Percentiles rank a stretch among this genome's conserved stretches.
These are phyloP conservation scores for Blastomyces parvus DNA, from an alignment of 2,329 filamentous ascomycete species.

Conservation along the genomic window DNA sequence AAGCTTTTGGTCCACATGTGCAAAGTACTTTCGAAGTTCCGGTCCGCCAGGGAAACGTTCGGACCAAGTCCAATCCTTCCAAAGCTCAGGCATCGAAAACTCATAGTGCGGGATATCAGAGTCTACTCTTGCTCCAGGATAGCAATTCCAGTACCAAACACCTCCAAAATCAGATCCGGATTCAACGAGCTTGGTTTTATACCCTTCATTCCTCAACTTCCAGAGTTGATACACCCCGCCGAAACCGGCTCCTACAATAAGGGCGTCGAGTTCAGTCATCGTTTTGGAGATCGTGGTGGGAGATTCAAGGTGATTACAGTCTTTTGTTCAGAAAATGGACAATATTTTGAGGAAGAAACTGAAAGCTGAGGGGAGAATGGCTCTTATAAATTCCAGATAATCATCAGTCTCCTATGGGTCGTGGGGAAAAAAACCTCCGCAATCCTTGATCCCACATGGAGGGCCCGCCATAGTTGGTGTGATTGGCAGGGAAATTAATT, in stretches of 20 bases:
- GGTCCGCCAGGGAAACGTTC: slow-evolving; percentile 57
- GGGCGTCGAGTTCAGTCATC: slow-evolving; percentile 19
- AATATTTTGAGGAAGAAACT: background rate
- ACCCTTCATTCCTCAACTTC: slow-evolving; percentile 42
- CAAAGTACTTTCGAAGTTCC: slow-evolving; percentile 61
- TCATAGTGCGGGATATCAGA: slow-evolving; percentile 46
- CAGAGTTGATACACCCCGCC: slow-evolving; percentile 45
- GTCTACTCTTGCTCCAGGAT: slow-evolving; percentile 48
- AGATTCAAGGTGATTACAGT: background rate
- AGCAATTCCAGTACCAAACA: slow-evolving; percentile 50
- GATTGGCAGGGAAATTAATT: background rate
- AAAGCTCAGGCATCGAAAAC: slow-evolving; percentile 42
- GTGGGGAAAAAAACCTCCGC: background rate
- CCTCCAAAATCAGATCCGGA: slow-evolving; percentile 45
- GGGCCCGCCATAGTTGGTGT: background rate
- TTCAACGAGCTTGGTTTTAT: slow-evolving; percentile 44
- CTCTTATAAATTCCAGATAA: background rate
- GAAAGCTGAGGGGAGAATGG: background rate
- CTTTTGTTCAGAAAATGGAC: background rate
- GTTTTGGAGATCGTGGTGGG: background rate
- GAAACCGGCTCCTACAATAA: slow-evolving; percentile 25
- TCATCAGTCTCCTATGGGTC: background rate
- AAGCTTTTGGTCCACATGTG: slow-evolving; percentile 52
- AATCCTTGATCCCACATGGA: background rate
- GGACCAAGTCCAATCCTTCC: slow-evolving; percentile 47